phyloP scores from a whole-genome alignment of 1,139 yeast species.

The Yueomyces sp. region DNA sequence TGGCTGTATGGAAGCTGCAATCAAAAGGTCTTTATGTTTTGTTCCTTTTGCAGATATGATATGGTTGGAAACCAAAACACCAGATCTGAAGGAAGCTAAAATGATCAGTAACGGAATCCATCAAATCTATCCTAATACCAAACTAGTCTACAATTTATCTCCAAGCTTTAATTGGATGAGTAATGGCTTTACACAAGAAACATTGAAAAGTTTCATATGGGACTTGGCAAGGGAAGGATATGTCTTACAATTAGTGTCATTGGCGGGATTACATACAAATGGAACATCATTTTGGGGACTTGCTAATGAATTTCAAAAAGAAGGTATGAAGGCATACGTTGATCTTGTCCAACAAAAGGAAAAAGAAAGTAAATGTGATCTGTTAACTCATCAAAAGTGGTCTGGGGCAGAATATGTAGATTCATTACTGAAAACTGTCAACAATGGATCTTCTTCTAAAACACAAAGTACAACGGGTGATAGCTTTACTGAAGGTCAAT shows the following conservation, averaged over 20 bases:
- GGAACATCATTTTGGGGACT: constrained; percentile 40
- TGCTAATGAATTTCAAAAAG: constrained; percentile 32
- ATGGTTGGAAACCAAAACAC: constrained; percentile 49
- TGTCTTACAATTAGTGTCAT: constrained; percentile 39
- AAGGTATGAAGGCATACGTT: constrained; percentile 48
- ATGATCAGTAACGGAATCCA: constrained; percentile 37
- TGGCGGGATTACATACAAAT: constrained; percentile 42
- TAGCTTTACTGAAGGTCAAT: constrained; percentile 35
- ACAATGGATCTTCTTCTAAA: constrained; percentile 33
- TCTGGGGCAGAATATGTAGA: constrained; percentile 45
- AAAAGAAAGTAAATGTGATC: constrained; percentile 34
- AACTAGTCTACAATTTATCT: constrained; percentile 44
- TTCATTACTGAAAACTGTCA: constrained; percentile 31
- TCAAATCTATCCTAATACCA: constrained; percentile 36
- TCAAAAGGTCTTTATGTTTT: constrained; percentile 38
- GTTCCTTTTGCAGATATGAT: constrained; percentile 59
- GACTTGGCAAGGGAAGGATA: constrained; percentile 45
- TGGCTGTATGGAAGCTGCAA: constrained; percentile 40
- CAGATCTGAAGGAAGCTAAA: constrained; percentile 39
- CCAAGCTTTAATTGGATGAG: constrained; percentile 50
- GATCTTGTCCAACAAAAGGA: constrained; percentile 38
- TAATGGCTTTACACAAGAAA: constrained; percentile 37
- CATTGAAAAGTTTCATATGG: constrained; percentile 37
- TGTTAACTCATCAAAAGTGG: constrained; percentile 48
- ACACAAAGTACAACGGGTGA: constrained; percentile 33